Percentiles rank a stretch among this genome's conserved stretches.
These are phyloP conservation scores for Penicillium psychrosexuale DNA, from an alignment of 2,329 filamentous ascomycete species.

Conservation along the genomic window DNA sequence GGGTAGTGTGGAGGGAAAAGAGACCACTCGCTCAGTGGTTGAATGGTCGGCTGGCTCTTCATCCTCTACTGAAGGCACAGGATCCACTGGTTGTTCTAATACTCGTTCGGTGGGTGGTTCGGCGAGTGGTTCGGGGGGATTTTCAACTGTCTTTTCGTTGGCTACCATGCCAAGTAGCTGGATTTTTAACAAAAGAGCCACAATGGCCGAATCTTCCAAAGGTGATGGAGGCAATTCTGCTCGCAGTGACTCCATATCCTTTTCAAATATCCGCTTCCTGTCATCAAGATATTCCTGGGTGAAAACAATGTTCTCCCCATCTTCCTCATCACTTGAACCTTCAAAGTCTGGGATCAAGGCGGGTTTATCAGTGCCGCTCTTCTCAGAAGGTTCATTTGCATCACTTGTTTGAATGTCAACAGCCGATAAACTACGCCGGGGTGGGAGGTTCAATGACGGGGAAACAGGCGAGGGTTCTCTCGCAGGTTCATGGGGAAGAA, in stretches of 20 bases:
- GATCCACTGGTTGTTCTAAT: slow-evolving; percentile 12
- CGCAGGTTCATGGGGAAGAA: not conserved
- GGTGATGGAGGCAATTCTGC: slow-evolving; percentile 43
- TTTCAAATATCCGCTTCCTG: slow-evolving; percentile 45
- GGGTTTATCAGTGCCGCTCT: slow-evolving; percentile 9
- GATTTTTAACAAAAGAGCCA: slow-evolving; percentile 42
- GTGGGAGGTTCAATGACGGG: slow-evolving; percentile 14
- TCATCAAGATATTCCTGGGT: slow-evolving; percentile 49
- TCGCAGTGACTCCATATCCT: slow-evolving; percentile 43
- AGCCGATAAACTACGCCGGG: slow-evolving; percentile 12
- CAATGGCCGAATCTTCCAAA: slow-evolving; percentile 42
- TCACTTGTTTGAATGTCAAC: slow-evolving; percentile 3
- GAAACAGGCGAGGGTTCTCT: slow-evolving; percentile 9
- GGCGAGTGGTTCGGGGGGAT: not conserved
- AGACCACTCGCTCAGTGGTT: slow-evolving; percentile 10
- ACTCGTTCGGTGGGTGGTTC: not conserved
- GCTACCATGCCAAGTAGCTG: slow-evolving; percentile 46
- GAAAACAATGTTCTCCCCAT: slow-evolving; percentile 45
- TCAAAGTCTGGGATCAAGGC: slow-evolving; percentile 35
- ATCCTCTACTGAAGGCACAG: slow-evolving; percentile 15
- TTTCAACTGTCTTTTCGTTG: slow-evolving; percentile 28
- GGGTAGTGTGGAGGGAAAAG: slow-evolving; percentile 9
- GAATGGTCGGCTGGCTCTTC: slow-evolving; percentile 1
- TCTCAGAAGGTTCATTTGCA: not conserved
- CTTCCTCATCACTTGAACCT: slow-evolving; percentile 43